phyloP scores from a whole-genome alignment of 2,329 filamentous ascomycete species.

The Eutypa lata region DNA sequence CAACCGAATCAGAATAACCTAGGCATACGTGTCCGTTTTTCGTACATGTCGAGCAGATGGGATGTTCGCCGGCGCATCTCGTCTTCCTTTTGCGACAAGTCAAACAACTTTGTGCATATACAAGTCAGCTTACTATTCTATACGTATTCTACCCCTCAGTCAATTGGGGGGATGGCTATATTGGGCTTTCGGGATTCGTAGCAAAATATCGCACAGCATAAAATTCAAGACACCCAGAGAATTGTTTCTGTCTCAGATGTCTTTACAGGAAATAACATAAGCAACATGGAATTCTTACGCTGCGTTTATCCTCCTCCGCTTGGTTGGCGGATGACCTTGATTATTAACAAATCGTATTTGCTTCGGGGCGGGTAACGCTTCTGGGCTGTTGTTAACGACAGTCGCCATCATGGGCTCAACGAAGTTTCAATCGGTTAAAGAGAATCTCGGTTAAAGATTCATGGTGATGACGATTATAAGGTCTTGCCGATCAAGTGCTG shows the following conservation, averaged over 20 bases:
- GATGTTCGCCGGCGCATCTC: conserved; percentile 70
- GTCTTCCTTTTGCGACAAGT: conserved; percentile 77
- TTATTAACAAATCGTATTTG: conserved; percentile 79
- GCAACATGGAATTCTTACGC: conserved; percentile 53
- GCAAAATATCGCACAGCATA: conserved; percentile 10
- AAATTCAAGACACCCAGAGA: conserved; percentile 6
- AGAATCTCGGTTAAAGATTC: not conserved
- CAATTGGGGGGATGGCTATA: conserved; percentile 11
- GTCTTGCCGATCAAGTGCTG: too few relatives aligned
- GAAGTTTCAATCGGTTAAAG: conserved; percentile 4
- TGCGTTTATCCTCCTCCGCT: conserved; percentile 74
- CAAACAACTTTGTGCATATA: conserved; percentile 49
- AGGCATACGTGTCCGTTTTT: conserved; percentile 69
- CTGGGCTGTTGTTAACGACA: conserved; percentile 35
- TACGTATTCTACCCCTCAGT: conserved; percentile 4
- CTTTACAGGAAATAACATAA: conserved; percentile 11
- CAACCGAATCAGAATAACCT: conserved; percentile 58
- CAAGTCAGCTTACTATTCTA: conserved; percentile 16
- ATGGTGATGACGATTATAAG: conserved; percentile 23
- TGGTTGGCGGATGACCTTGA: conserved; percentile 76
- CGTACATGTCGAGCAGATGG: conserved; percentile 67
- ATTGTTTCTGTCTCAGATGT: conserved; percentile 9
- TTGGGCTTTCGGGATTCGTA: conserved; percentile 9
- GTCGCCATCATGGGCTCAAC: conserved; percentile 40
- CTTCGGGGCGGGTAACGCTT: conserved; percentile 45